phyloP scores from a whole-genome alignment of 352 stramenopile species.

The Phytophthora rubi region DNA sequence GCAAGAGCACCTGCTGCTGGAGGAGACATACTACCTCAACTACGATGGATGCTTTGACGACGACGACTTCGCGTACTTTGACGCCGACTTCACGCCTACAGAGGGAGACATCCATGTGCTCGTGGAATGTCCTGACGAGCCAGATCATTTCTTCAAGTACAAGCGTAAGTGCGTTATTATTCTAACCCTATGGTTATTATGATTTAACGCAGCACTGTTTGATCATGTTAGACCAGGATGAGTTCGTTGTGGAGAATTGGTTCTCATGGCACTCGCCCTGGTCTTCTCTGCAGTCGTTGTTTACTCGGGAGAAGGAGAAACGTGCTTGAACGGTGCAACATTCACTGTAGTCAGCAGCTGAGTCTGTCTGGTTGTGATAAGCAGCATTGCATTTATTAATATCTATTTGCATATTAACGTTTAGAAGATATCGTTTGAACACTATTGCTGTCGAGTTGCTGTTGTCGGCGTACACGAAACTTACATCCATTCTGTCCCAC shows the following conservation, averaged over 20 bases:
- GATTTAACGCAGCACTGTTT: slow-evolving; percentile 31
- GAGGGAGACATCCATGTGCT: slow-evolving; percentile 34
- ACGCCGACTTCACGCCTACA: slow-evolving; percentile 11
- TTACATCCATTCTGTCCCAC: no score
- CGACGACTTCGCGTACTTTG: slow-evolving; percentile 22
- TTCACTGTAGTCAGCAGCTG: slow-evolving; percentile 31
- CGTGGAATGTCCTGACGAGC: slow-evolving; percentile 26
- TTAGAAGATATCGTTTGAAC: no score
- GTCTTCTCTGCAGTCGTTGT: slow-evolving; percentile 37
- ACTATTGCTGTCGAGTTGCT: no score
- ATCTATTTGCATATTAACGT: no score
- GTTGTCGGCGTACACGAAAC: no score
- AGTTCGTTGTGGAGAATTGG: slow-evolving; percentile 29
- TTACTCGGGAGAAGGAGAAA: slow-evolving; percentile 34
- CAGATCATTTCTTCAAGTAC: slow-evolving; percentile 21
- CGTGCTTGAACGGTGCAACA: slow-evolving; percentile 23
- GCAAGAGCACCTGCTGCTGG: slow-evolving; percentile 16
- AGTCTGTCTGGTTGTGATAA: no score
- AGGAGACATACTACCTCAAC: background rate
- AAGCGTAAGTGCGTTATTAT: slow-evolving; percentile 35
- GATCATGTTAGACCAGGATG: slow-evolving; percentile 36
- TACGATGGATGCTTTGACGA: no score
- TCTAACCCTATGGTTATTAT: slow-evolving; percentile 6
- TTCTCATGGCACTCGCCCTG: slow-evolving; percentile 21
- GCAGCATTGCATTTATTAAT: no score